Percentiles rank a stretch among this genome's conserved stretches.
Evolutionary conservation across 495 filamentous ascomycete genomes (phyloP).

Genomic region (Penicillium coffeae): DNA sequence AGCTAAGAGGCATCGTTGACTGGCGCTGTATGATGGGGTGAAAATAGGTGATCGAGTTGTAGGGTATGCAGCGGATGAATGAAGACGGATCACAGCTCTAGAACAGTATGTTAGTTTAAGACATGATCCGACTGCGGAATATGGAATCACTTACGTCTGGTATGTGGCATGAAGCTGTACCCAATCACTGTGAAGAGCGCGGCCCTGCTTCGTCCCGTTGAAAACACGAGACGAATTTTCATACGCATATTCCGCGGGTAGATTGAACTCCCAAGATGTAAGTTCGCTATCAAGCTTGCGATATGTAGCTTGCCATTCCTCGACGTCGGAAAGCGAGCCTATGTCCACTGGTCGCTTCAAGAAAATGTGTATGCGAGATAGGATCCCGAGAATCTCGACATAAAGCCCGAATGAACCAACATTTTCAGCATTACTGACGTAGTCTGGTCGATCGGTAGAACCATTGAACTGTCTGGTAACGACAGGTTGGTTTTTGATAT

Average conservation of each 20-base stretch:
- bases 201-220: slow-evolving; percentile 55
- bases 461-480: slow-evolving; percentile 75
- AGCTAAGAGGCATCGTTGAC: slow-evolving; percentile 72
- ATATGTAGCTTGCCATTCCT: slow-evolving; percentile 83
- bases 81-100: slow-evolving; percentile 79
- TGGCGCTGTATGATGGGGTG: slow-evolving; percentile 76
- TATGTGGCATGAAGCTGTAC: slow-evolving; percentile 86
- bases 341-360: slow-evolving; percentile 87
- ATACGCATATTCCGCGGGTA: slow-evolving; percentile 71
- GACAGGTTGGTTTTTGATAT: slow-evolving; percentile 74
- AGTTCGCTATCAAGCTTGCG: slow-evolving; percentile 75
- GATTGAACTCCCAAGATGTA: slow-evolving; percentile 74
- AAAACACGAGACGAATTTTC: slow-evolving; percentile 70
- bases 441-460: slow-evolving; percentile 52
- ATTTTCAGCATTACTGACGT: slow-evolving; percentile 70
- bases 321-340: slow-evolving; percentile 73
- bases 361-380: slow-evolving; percentile 81
- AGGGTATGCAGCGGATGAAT: slow-evolving; percentile 90
- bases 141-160: slow-evolving; percentile 52
- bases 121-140: not conserved
- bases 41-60: slow-evolving; percentile 82
- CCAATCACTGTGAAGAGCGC: slow-evolving; percentile 73
- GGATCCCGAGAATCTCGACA: slow-evolving; percentile 78
- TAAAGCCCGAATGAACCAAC: slow-evolving; percentile 83
- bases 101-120: slow-evolving; percentile 1